These are phyloP conservation scores for Millerozyma acaciae DNA, from an alignment of 805 yeast genomes.

Conservation along the genomic window DNA sequence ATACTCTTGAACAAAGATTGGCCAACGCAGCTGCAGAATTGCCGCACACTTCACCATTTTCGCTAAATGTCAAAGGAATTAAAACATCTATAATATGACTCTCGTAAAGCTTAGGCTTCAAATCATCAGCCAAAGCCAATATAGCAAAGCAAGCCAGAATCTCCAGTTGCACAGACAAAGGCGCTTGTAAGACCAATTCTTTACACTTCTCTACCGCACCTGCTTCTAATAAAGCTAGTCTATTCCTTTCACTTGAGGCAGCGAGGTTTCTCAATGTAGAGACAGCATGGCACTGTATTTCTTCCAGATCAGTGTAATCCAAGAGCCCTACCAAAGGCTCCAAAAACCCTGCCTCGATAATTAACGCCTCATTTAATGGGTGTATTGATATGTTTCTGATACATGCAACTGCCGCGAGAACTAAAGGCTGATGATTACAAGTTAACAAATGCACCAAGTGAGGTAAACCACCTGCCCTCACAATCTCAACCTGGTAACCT, in stretches of 20 bases:
- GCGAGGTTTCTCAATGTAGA: conserved; percentile 94
- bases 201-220: conserved; percentile 94
- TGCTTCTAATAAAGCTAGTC: conserved; percentile 87
- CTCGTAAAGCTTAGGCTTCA: conserved; percentile 78
- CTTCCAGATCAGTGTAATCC: conserved; percentile 85
- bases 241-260: conserved; percentile 89
- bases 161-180: conserved; percentile 92
- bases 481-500: conserved; percentile 92
- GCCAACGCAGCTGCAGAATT: conserved; percentile 98
- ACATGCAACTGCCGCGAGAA: conserved; percentile 96
- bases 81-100: conserved; percentile 83
- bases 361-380: conserved; percentile 91
- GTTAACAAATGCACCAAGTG: conserved; percentile 87
- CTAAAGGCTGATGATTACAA: conserved; percentile 85
- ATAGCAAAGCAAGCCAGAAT: conserved; percentile 97
- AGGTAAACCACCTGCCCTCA: conserved; percentile 91
- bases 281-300: conserved; percentile 97
- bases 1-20: conserved; percentile 84
- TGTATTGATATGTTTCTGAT: conserved; percentile 95
- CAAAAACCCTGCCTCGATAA: conserved; percentile 94
- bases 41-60: conserved; percentile 93
- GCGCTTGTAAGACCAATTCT: conserved; percentile 77
- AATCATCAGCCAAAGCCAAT: conserved; percentile 91
- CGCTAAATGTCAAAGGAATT: conserved; percentile 84
- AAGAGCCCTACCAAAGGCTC: conserved; percentile 84